A percentile compares a stretch with the other conserved stretches of the same genome.
Evolutionary conservation across 2,329 filamentous ascomycete species (phyloP).

Genomic region (Lojkania enalia): DNA sequence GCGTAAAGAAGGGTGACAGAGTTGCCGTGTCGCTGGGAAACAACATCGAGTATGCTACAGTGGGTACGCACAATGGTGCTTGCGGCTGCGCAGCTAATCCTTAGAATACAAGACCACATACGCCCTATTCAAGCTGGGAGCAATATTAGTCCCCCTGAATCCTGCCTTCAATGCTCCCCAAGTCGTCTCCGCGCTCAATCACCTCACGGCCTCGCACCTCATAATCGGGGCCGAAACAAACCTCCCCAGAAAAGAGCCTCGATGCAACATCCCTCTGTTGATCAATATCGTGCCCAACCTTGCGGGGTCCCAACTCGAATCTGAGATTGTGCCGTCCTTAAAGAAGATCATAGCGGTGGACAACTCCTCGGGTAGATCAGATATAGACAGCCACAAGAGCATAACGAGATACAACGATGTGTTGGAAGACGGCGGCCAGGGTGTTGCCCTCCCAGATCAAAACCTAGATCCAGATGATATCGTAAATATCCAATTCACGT

Average conservation of each 20-base stretch:
- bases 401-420: conserved; percentile 51
- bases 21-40: conserved; percentile 89
- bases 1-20: conserved; percentile 79
- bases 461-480: conserved; percentile 66
- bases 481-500: conserved; percentile 96
- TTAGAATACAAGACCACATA: conserved; percentile 63
- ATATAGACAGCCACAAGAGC: conserved; percentile 42
- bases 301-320: conserved; percentile 50
- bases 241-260: conserved; percentile 66
- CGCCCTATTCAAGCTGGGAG: conserved; percentile 91
- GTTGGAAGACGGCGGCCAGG: conserved; percentile 50
- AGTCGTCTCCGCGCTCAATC: conserved; percentile 74
- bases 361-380: conserved; percentile 65
- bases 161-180: conserved; percentile 83
- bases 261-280: conserved; percentile 62
- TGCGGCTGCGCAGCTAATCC: conserved; percentile 1
- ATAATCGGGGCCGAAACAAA: conserved; percentile 89
- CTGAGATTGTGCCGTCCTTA: conserved; percentile 68
- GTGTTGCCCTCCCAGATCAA: conserved; percentile 50
- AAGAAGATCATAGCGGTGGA: conserved; percentile 75
- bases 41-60: conserved; percentile 76
- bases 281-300: conserved; percentile 57
- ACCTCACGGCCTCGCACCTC: conserved; percentile 73
- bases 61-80: conserved; percentile 47
- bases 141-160: conserved; percentile 89